phyloP scores from a whole-genome alignment of 345 rosid species.

The Ceriops tagal region DNA sequence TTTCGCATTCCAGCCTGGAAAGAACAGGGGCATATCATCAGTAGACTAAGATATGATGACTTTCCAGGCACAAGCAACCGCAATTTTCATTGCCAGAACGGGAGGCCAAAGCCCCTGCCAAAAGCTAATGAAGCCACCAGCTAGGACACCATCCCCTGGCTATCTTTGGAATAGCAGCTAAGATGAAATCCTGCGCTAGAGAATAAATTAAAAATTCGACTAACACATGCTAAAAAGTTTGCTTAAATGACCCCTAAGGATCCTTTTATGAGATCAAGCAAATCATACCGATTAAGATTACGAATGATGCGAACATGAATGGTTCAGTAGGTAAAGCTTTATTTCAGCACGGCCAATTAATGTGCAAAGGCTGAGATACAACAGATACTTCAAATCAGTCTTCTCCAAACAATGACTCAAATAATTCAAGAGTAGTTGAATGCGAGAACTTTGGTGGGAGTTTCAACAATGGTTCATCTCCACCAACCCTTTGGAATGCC shows the following conservation, averaged over 20 bases:
- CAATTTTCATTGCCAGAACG: too few relatives aligned
- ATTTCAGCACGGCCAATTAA: slow-evolving; percentile 1
- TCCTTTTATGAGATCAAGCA: background rate
- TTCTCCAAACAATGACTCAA: slow-evolving; percentile 15
- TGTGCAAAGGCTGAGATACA: background rate
- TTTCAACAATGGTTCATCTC: slow-evolving; percentile 50
- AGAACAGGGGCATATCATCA: too few relatives aligned
- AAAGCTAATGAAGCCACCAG: too few relatives aligned
- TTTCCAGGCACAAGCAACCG: too few relatives aligned
- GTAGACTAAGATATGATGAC: too few relatives aligned
- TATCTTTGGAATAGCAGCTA: too few relatives aligned
- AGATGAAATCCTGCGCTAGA: too few relatives aligned
- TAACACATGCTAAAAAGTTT: background rate
- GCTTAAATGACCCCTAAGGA: background rate
- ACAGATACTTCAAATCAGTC: background rate
- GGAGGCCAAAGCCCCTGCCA: too few relatives aligned
- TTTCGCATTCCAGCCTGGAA: too few relatives aligned
- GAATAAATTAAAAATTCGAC: too few relatives aligned
- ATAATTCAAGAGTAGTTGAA: slow-evolving; percentile 49
- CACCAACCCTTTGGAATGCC: slow-evolving; percentile 47
- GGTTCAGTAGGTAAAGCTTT: background rate
- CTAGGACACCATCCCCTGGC: too few relatives aligned
- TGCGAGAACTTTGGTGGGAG: slow-evolving; percentile 73
- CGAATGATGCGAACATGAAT: background rate
- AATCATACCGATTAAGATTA: background rate